Base-by-base conservation (phyloP, 768 basidiomycete species). In the Termitomyces sp. region DNA sequence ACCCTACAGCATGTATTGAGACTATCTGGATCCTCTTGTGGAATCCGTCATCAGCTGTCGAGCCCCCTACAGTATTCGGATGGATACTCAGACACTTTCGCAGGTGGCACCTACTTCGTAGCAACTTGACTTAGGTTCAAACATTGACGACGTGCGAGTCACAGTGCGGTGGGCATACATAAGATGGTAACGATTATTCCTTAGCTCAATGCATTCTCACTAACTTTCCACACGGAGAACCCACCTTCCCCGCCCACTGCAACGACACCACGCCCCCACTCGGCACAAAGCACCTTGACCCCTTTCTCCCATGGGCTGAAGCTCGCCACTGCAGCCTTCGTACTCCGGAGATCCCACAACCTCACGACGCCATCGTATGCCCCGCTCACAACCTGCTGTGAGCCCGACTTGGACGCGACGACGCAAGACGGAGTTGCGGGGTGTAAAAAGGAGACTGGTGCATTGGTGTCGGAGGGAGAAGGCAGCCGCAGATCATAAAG, bases 361-460 rank as follows among this genome's bases (percentile, higher is more conserved):
- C 89, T 75, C 0, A 85, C 87, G 2, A 85, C 71, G 11, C 91
- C 89, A 55, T 94, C 91, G 65, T 93, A 91, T 0, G 84, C 80
- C 5, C 89, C 91, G 0, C 81, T 89, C 19, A 86, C 72, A 10
- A 89, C 72, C 64, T 88, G 87, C 31, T 84, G 73, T 12, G 68
- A 62, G 23, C 45, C 53, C 45, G 62, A 67, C 19, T 67, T 60
- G 33, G 43, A 37, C 40, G 63, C 55, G 6, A 60, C 38, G n/a
- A 91, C 69, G 54, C 82, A 85, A 0, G 87, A 84, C 0, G 89
- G 87, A 15, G 84, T 85, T 0, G 87, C 75, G 5, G 87, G 77
- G 64, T 91, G 87, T 53, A 73, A 41, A 61, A 89, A 77, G 6
- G 74, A 73, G 2, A 77, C 70, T 2, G 73, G 67, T 0, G 80